Conservation (phyloP, 2,329 filamentous ascomycete genomes). For the Ophiocordyceps australis region DNA sequence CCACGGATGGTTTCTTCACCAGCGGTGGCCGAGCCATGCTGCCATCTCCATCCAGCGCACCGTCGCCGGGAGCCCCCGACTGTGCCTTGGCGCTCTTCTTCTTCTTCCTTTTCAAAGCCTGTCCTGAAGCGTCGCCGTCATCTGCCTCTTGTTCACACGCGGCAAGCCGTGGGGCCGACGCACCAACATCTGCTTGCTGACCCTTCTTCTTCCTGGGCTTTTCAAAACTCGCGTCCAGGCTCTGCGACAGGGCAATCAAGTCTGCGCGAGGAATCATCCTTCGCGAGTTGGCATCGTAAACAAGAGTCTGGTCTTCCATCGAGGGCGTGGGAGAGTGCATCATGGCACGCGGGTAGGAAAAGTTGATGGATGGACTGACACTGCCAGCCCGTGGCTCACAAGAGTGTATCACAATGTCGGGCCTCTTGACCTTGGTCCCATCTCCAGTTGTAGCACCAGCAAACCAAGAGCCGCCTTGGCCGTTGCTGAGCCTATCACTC, state of each 20-base stretch:
- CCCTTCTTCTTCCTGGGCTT: slow-evolving; percentile 23
- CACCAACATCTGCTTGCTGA: too few species aligned
- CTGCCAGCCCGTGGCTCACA: slow-evolving; percentile 20
- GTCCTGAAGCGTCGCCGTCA: too few species aligned
- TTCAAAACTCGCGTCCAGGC: slow-evolving; percentile 17
- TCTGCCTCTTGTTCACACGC: too few species aligned
- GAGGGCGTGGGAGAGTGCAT: slow-evolving; percentile 12
- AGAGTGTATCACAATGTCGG: slow-evolving; percentile 19
- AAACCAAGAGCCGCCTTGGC: slow-evolving; percentile 28
- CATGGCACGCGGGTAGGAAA: slow-evolving; percentile 34
- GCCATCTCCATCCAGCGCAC: too few species aligned
- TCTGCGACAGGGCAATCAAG: slow-evolving; percentile 22
- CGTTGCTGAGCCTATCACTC: slow-evolving; percentile 28
- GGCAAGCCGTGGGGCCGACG: too few species aligned
- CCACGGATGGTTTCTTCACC: too few species aligned
- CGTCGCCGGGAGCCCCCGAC: too few species aligned
- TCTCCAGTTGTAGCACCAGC: slow-evolving; percentile 23
- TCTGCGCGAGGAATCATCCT: slow-evolving; percentile 35
- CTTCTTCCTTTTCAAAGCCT: too few species aligned
- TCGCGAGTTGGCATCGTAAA: slow-evolving; percentile 48
- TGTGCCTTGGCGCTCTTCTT: too few species aligned
- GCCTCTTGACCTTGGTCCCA: slow-evolving; percentile 22
- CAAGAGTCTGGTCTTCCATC: slow-evolving; percentile 22
- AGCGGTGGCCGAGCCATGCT: too few species aligned
- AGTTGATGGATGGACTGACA: slow-evolving; percentile 36